Base-by-base conservation (phyloP, 768 basidiomycete species). In the Russula earlei region DNA sequence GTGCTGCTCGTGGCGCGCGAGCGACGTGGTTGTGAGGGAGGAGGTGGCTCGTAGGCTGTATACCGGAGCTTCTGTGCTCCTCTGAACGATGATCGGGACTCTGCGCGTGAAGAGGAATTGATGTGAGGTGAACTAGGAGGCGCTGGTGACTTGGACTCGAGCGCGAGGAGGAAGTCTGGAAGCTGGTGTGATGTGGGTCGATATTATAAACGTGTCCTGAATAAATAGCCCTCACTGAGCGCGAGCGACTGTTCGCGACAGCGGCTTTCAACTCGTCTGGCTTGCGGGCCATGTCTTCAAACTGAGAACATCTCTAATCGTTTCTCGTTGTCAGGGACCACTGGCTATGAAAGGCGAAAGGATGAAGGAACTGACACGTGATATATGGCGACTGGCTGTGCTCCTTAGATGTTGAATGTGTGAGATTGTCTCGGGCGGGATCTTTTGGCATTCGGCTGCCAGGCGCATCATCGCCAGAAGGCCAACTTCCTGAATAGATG, bases 381-480 rank as follows among this genome's bases (percentile, higher is more conserved):
- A 77, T 52, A 91, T 79, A 64, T 84, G 77, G 22, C 77, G 70
- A 27, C 80, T 72, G 8, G 79, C 71, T 7, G 64, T 67, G 49
- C 75, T 70, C 12, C 73, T 70, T 41, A 83, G 51, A 36, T 69
- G 69, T 20, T 68, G 67, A 11, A 88, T 78, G 14, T 65, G 60
- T 22, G 65, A 67, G 14, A 71, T 60, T 22, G 80, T 72, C 6
- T 77, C 69, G 19, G 71, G 65, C 4, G 83, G 78, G 11, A 85
- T 65, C 22, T 76, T 70, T 10, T 79, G 76, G 62, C 81, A 84
- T 19, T 81, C 77, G 3, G 77, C 79, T 47, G 77, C 73, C 29
- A 89, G 59, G 51, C 87, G 76, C 34, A 90, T 68, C 83, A 91
- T 85, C 3, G 83, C 75, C 31, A 91, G 66, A 29, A 92, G 68